phyloP scores from a whole-genome alignment of 2,329 filamentous ascomycete species.

The Xylaria multiplex region DNA sequence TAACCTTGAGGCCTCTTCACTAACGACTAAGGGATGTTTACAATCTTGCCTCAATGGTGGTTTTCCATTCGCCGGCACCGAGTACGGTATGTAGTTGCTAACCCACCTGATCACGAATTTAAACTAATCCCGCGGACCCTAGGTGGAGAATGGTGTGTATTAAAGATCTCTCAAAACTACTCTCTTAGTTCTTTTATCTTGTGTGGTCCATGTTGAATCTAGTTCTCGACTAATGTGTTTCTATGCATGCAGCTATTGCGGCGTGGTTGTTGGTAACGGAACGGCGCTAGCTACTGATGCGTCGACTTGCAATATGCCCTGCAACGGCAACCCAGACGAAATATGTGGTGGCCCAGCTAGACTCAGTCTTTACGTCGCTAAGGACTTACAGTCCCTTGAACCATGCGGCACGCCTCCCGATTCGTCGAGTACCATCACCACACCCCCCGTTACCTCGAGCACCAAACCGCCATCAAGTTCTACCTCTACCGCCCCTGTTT shows the following conservation, averaged over 20 bases:
- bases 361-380: constrained; percentile 59
- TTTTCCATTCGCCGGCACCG: constrained; percentile 60
- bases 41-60: constrained; percentile 55
- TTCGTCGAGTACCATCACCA: constrained; percentile 54
- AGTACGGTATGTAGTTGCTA: constrained; percentile 51
- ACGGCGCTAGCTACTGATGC: constrained; percentile 50
- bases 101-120: background rate
- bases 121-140: constrained; percentile 13
- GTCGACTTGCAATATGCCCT: constrained; percentile 60
- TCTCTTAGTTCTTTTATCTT: too few relatives aligned
- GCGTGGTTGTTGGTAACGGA: constrained; percentile 62
- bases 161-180: too few relatives aligned
- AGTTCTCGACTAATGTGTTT: too few relatives aligned
- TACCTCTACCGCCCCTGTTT: constrained; percentile 54
- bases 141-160: constrained; percentile 52
- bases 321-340: constrained; percentile 57
- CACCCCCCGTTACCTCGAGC: constrained; percentile 33
- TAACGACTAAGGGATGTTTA: constrained; percentile 58
- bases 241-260: constrained; percentile 52
- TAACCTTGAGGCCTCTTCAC: constrained; percentile 48
- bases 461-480: constrained; percentile 36
- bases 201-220: too few relatives aligned
- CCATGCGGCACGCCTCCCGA: constrained; percentile 33
- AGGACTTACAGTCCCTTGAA: constrained; percentile 60
- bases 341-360: constrained; percentile 57